phyloP scores from a whole-genome alignment of 768 basidiomycete species.

The Lentinula edodes region DNA sequence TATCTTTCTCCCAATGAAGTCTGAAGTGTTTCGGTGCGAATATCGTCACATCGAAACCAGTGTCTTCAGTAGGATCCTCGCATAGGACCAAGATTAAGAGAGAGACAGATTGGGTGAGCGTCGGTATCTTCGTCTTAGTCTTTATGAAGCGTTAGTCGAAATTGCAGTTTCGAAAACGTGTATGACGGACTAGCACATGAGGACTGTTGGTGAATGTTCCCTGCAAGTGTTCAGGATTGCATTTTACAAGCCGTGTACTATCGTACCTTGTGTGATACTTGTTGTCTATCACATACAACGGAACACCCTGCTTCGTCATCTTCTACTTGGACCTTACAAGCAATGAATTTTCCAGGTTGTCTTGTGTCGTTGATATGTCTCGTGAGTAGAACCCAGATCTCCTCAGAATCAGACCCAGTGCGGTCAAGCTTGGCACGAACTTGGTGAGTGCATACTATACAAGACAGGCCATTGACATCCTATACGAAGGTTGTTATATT shows the following conservation, averaged over 20 bases:
- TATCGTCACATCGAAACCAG: slow-evolving; percentile 65
- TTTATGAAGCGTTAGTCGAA: slow-evolving; percentile 11
- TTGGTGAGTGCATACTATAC: slow-evolving; percentile 31
- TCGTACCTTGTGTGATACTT: slow-evolving; percentile 32
- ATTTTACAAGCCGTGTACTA: not conserved
- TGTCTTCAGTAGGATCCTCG: slow-evolving; percentile 55
- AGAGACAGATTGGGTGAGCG: slow-evolving; percentile 28
- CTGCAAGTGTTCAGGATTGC: slow-evolving; percentile 16
- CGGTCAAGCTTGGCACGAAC: slow-evolving; percentile 34
- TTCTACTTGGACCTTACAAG: slow-evolving; percentile 50
- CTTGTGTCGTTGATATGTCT: slow-evolving; percentile 66
- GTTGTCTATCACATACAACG: slow-evolving; percentile 17
- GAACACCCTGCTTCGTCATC: slow-evolving; percentile 17
- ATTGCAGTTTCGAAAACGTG: not conserved
- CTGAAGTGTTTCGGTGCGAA: slow-evolving; percentile 36
- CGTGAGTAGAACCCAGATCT: slow-evolving; percentile 79
- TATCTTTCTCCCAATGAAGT: slow-evolving; percentile 43
- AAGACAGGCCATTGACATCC: not conserved
- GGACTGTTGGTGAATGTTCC: slow-evolving; percentile 50
- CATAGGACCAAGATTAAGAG: slow-evolving; percentile 61
- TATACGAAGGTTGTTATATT: too few species aligned
- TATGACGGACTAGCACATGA: slow-evolving; percentile 35
- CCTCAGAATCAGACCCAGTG: slow-evolving; percentile 25
- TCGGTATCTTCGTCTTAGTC: slow-evolving; percentile 31
- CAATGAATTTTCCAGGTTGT: slow-evolving; percentile 60